These are phyloP conservation scores for Globisporangium paroecandrum DNA, from an alignment of 352 stramenopile species.

Conservation along the genomic window DNA sequence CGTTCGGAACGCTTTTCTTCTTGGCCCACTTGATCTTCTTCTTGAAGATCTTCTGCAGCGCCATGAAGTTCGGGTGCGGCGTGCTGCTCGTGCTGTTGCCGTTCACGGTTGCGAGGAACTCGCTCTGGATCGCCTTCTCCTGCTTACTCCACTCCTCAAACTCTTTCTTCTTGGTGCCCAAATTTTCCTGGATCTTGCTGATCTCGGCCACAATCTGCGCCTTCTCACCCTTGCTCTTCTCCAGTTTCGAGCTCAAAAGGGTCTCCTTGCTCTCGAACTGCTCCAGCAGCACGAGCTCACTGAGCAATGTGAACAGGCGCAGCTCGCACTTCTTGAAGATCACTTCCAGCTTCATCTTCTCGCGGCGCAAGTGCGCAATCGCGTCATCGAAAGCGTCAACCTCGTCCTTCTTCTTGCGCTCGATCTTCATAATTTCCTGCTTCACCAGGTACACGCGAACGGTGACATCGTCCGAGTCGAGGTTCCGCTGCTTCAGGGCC, in stretches of 20 bases:
- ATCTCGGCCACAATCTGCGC: slow-evolving; percentile 78
- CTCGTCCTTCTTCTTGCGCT: slow-evolving; percentile 60
- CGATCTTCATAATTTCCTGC: slow-evolving; percentile 66
- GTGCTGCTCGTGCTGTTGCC: slow-evolving; percentile 32
- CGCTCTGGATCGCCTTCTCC: slow-evolving; percentile 58
- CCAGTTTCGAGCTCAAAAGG: slow-evolving; percentile 81
- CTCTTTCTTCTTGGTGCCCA: slow-evolving; percentile 77
- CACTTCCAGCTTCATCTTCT: slow-evolving; percentile 84
- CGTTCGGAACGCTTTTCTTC: slow-evolving; percentile 41
- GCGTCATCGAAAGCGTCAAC: slow-evolving; percentile 83
- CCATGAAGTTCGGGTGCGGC: slow-evolving; percentile 58
- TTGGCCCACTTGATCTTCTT: slow-evolving; percentile 91
- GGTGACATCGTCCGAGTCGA: slow-evolving; percentile 45
- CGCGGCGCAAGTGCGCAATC: slow-evolving; percentile 84
- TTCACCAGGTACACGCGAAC: slow-evolving; percentile 52
- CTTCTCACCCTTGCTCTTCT: slow-evolving; percentile 84
- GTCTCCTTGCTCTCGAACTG: slow-evolving; percentile 91
- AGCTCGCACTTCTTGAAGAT: slow-evolving; percentile 89
- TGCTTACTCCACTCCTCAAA: slow-evolving; percentile 71
- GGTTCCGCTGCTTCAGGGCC: neutral
- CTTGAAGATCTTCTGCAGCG: slow-evolving; percentile 89
- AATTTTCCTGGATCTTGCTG: slow-evolving; percentile 66
- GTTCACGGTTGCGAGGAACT: slow-evolving; percentile 73
- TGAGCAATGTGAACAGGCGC: slow-evolving; percentile 79
- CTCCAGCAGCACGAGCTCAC: slow-evolving; percentile 87